Conservation (phyloP, 2,329 filamentous ascomycete species). For the Drechslerella dactyloides region DNA sequence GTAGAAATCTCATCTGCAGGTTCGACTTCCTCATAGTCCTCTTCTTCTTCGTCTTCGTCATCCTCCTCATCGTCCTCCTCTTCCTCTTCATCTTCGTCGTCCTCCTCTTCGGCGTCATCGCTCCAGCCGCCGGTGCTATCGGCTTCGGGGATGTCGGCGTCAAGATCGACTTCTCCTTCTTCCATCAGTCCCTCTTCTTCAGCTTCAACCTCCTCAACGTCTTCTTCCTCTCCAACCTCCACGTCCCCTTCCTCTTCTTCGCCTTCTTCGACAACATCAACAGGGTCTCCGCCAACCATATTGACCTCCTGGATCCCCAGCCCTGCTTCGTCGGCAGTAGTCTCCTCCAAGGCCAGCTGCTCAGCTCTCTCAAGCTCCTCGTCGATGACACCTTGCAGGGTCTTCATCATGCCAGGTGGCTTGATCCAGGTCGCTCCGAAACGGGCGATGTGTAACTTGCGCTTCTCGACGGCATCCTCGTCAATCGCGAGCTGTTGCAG, state of each 20-base stretch:
- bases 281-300: slow-evolving; percentile 58
- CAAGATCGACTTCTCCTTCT: slow-evolving; percentile 67
- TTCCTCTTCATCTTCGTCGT: slow-evolving; percentile 58
- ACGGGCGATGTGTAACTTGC: slow-evolving; percentile 80
- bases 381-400: slow-evolving; percentile 85
- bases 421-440: slow-evolving; percentile 91
- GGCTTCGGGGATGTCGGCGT: slow-evolving; percentile 75
- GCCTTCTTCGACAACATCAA: slow-evolving; percentile 58
- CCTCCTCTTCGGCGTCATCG: slow-evolving; percentile 57
- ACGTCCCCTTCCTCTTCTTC: slow-evolving; percentile 56
- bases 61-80: slow-evolving; percentile 63
- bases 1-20: slow-evolving; percentile 19
- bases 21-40: slow-evolving; percentile 51
- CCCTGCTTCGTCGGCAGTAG: slow-evolving; percentile 62
- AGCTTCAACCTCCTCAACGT: slow-evolving; percentile 63
- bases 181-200: slow-evolving; percentile 63
- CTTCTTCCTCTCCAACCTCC: slow-evolving; percentile 60
- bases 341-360: slow-evolving; percentile 75
- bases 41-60: slow-evolving; percentile 56
- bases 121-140: slow-evolving; percentile 55
- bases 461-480: slow-evolving; percentile 76
- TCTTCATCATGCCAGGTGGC: slow-evolving; percentile 86
- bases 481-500: slow-evolving; percentile 64
- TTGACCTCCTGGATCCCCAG: slow-evolving; percentile 56
- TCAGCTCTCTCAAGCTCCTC: slow-evolving; percentile 89